Evolutionary conservation across 805 yeast species (phyloP), one percentile per base, ranked within the genome.

Genomic region (Nakazawaea sp.): DNA sequence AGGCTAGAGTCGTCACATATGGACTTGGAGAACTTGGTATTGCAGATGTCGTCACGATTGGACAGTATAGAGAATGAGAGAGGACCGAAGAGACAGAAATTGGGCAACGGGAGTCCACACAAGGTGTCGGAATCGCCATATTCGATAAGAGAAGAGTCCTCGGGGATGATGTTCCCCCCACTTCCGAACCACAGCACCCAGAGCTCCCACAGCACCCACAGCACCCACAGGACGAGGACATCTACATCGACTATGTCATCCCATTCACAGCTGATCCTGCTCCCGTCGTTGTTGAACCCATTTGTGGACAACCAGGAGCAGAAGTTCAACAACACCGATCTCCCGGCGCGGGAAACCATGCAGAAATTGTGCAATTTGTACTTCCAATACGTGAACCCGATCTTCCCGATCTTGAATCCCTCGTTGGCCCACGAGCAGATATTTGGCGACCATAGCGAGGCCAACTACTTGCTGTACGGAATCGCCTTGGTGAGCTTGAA

Each of bases 341-440:
- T 36, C 6, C 35, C 35, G 8, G 7, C 40, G 12, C 17, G 16
- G 3, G 25, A 36, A 4, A 19, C 31, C 20, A 30, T 36, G 35
- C 9, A 18, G 25, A 32, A 20, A 19, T 13, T 37, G 2, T 26
- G 9, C 18, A 32, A 37, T 19, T 23, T 37, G 26, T 37, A 27
- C 27, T 32, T 37, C 16, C 13, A 27, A 12, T 23, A 32, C 17
- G 23, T 46, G 1, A 40, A 36, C 32, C 42, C 46, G 8, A 42
- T 39, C 11, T 44, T 44, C 30, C 49, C 49, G 15, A 36, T 46
- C 4, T 19, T 46, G 12, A 47, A 46, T 27, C 47, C 48, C 8
- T n/a, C 30, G 16, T 29, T 30, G 18, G 30, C 43, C 7, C 32
- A 31, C 27, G 29, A 33, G 18, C 36, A 24, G 31, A 15, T 34